A percentile compares a stretch with the other conserved stretches of the same genome.
phyloP scores from a whole-genome alignment of 179 eudicot species.

The Beta macrorhiza region DNA sequence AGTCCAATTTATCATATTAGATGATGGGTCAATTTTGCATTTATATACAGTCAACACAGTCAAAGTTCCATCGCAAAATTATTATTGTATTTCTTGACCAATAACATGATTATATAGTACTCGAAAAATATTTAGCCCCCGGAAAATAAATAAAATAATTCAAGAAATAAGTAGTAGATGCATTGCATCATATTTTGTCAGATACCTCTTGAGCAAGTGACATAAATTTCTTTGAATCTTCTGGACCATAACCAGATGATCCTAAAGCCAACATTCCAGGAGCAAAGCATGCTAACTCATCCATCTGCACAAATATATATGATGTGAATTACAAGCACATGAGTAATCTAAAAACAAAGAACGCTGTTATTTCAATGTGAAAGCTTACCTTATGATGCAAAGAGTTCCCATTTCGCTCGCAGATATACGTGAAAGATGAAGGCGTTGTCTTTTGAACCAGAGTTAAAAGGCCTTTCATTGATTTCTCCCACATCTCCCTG shows the following conservation, averaged over 20 bases:
- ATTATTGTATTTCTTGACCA: too few relatives aligned
- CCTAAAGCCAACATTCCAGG: constrained; percentile 99
- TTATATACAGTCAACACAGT: background rate
- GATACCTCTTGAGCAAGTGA: constrained; percentile 97
- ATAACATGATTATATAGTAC: background rate
- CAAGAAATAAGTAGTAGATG: background rate
- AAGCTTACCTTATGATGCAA: constrained; percentile 65
- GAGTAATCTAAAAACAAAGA: background rate
- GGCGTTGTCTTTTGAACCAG: constrained; percentile 85
- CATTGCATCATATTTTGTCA: background rate
- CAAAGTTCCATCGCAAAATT: background rate
- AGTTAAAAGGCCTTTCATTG: constrained; percentile 84
- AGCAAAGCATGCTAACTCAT: constrained; percentile 98
- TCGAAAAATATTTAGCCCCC: background rate
- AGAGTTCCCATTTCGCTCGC: constrained; percentile 71
- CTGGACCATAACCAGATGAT: constrained; percentile 74
- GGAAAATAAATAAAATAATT: background rate
- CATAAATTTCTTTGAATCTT: constrained; percentile 62
- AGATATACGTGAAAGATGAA: constrained; percentile 77
- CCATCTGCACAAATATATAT: constrained; percentile 67
- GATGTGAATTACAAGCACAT: constrained; percentile 11
- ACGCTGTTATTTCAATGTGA: background rate
- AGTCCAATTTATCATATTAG: background rate
- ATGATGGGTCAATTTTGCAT: background rate
- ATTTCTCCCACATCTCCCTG: constrained; percentile 99